Conservation (phyloP, 768 basidiomycete species). For the Tephrocybe sp. region DNA sequence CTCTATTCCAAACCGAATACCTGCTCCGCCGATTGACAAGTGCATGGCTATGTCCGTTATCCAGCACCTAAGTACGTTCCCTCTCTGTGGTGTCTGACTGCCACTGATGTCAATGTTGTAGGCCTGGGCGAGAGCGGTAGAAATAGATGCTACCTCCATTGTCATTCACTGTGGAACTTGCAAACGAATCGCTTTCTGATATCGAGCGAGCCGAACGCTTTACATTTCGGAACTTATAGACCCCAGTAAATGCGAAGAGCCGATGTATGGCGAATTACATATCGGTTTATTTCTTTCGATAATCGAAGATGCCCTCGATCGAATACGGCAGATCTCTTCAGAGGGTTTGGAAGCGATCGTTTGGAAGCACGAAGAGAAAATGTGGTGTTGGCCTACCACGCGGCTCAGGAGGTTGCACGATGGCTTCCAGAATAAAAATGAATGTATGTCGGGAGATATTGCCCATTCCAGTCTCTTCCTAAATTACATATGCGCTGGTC, state of each 20-base stretch:
- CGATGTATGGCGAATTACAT: conserved; percentile 14
- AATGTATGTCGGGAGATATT: background rate
- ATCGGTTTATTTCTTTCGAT: conserved; percentile 11
- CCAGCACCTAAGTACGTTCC: background rate
- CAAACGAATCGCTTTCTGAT: conserved; percentile 14
- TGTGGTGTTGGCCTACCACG: no score
- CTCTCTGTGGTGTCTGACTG: background rate
- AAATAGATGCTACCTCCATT: conserved; percentile 10
- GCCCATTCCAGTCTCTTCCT: background rate
- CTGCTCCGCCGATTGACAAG: no score
- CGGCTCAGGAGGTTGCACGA: background rate
- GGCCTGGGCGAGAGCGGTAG: conserved; percentile 14
- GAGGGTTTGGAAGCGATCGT: no score
- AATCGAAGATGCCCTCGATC: conserved; percentile 9
- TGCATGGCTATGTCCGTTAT: background rate
- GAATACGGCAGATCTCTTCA: background rate
- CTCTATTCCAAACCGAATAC: no score
- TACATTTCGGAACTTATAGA: conserved; percentile 14
- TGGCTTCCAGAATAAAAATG: background rate
- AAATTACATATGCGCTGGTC: no score
- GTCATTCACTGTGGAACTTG: conserved; percentile 15
- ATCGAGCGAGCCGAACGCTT: conserved; percentile 13
- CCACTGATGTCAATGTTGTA: background rate
- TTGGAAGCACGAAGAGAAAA: no score
- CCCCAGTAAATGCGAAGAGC: background rate